Base-by-base conservation (phyloP, 176 grass and related monocot genomes). In the Oropetium thomaeum region DNA sequence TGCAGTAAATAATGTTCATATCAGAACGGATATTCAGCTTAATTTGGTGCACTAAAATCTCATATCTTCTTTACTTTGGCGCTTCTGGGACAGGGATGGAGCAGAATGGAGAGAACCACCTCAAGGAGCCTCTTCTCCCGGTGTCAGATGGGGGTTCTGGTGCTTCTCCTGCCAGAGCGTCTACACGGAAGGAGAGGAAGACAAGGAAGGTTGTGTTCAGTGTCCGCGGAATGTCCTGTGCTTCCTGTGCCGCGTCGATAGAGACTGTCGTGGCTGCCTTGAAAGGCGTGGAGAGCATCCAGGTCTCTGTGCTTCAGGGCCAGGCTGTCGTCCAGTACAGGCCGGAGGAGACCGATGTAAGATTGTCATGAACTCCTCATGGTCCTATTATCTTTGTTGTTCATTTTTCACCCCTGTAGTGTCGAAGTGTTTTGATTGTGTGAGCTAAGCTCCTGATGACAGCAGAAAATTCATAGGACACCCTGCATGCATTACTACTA, bases 231-330 rank as follows among this genome's bases (percentile, higher is more conserved):
- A 95, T 99, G 10, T 86, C 88, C 1, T 99, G 91, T 10, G 87
- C 91, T 20, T 99, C 96, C 37, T 92, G 96, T 65, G 79, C 87
- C 16, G 79, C 53, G 40, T 88, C 78, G 35, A 99, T 95, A 58
- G 92, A 99, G 80, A 86, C 96, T 0, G 87, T 88, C 23, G 84
- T 99, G 37, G 85, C 86, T 0, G 72, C 69, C 33, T 83, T 99
- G 71, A 79, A 88, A 66, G 96, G 96, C 22, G 82, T 99, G 9
- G 92, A 99, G 84, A 92, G 84, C 86, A 72, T 92, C 64, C 91
- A 86, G 12, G 92, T 99, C 23, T 86, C 87, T 4, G 64, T 70
- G 7, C 79, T 99, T 58, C 96, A 95, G 79, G 92, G 92, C 28
- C 87, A 88, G 37, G 80, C 84, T 31, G 62, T 86, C 17, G 85